These are phyloP conservation scores for Hymenoscyphus linearis DNA, from an alignment of 2,329 filamentous ascomycete species.

Conservation along the genomic window DNA sequence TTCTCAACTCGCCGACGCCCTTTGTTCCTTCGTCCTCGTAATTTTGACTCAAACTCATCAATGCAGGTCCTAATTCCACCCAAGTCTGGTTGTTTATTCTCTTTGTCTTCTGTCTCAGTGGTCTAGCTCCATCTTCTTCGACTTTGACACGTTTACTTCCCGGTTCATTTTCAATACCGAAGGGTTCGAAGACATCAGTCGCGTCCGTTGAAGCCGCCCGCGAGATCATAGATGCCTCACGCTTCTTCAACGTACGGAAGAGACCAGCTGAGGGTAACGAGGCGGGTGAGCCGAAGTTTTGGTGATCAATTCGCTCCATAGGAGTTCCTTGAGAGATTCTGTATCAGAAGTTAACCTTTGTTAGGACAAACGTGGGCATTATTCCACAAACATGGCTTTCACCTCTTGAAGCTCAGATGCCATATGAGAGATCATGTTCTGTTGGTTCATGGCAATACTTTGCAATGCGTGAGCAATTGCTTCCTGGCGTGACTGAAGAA, in stretches of 20 bases:
- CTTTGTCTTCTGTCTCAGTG: neutral
- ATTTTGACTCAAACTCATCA: neutral
- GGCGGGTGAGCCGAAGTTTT: neutral
- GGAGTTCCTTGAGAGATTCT: neutral
- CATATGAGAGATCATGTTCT: neutral
- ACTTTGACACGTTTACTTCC: neutral
- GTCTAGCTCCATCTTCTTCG: neutral
- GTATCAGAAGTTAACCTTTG: neutral
- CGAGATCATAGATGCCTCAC: neutral
- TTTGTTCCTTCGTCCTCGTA: neutral
- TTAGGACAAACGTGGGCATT: neutral
- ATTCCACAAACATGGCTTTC: neutral
- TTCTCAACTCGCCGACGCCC: neutral
- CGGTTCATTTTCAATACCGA: neutral
- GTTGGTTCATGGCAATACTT: neutral
- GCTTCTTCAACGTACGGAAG: neutral
- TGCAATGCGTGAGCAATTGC: neutral
- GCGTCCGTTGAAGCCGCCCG: neutral
- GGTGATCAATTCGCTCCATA: neutral
- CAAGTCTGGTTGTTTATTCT: neutral
- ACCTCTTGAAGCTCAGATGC: neutral
- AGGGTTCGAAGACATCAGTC: neutral
- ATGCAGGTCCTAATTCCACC: neutral
- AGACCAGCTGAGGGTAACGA: neutral
- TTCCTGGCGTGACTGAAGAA: neutral